phyloP scores from a whole-genome alignment of 2,329 filamentous ascomycete genomes.

The Passalora sequoiae region DNA sequence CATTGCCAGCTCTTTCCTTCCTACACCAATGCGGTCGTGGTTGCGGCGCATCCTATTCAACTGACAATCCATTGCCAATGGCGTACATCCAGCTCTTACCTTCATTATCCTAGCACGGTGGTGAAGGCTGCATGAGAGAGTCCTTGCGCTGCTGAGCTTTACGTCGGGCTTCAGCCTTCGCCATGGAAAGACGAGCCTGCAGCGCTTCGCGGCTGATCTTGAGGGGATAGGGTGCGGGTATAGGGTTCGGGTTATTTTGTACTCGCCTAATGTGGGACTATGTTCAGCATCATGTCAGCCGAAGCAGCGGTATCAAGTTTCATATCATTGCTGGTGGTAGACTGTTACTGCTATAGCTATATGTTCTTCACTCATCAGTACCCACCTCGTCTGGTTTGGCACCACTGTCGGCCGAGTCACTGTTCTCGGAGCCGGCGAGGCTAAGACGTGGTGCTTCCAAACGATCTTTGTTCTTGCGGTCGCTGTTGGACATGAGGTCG shows the following conservation, averaged over 20 bases:
- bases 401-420: background rate
- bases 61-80: too few relatives aligned
- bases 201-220: constrained; percentile 1
- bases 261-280: background rate
- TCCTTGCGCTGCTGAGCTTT: background rate
- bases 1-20: too few relatives aligned
- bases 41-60: too few relatives aligned
- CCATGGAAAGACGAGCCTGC: constrained; percentile 3
- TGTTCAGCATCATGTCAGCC: background rate
- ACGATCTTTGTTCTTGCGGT: constrained; percentile 10
- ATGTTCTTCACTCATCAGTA: background rate
- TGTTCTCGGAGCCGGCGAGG: constrained; percentile 11
- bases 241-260: too few relatives aligned
- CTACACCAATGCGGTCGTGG: too few relatives aligned
- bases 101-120: background rate
- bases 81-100: too few relatives aligned
- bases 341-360: constrained; percentile 1
- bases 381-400: constrained; percentile 4
- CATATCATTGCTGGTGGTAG: background rate
- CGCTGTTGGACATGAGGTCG: constrained; percentile 19
- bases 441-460: constrained; percentile 17
- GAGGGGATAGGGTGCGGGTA: background rate
- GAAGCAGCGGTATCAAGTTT: background rate
- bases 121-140: background rate
- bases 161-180: constrained; percentile 1